Base-by-base conservation (phyloP, 768 basidiomycete genomes). In the Boletus insuetus region DNA sequence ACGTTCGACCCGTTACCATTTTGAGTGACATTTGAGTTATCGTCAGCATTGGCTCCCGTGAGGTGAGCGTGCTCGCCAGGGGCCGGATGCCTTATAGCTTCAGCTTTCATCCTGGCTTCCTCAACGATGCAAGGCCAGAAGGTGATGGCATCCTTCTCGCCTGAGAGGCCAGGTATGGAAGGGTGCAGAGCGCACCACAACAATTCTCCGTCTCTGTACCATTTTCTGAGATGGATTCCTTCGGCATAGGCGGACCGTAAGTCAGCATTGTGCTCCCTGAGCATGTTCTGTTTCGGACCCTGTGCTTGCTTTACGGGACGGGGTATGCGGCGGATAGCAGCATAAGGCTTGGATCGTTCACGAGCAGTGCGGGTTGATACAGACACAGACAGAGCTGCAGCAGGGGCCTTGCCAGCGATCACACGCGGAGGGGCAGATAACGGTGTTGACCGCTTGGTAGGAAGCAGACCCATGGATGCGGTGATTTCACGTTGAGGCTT, bases 71-170 rank as follows among this genome's bases (percentile, higher is more conserved):
- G 26, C 22, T 50, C 59, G 13, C 46, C 52, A 45, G 53, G 11
- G n/a, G 53, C 17, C 8, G 55, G 52, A 39, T 69, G 64, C 11
- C 75, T 74, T 1, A 76, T 59, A 26, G 80, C 66, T 40, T 74
- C 69, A 3, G 77, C 73, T 63, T 79, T 82, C 49, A 87, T 66
- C 52, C 74, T 77, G 16, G 77, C 67, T 53, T 86, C 81, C 17
- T 85, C 78, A 9, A 92, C 79, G 20, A 91, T 62, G 2, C 80
- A 88, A 2, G 90, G 90, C 91, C 91, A 93, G 62, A 82, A 86
- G 24, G 70, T 64, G 58, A 93, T 87, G n/a, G 61, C 62, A 46
- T 78, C 74, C 17, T 73, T 74, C 17, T 72, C 67, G 2, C 67
- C 68, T 4, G 68, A 64, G 1, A 73, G 65, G 1, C 77, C 77